These are phyloP conservation scores for Mercurialis annua DNA, from an alignment of 345 rosid species.

Conservation along the genomic window DNA sequence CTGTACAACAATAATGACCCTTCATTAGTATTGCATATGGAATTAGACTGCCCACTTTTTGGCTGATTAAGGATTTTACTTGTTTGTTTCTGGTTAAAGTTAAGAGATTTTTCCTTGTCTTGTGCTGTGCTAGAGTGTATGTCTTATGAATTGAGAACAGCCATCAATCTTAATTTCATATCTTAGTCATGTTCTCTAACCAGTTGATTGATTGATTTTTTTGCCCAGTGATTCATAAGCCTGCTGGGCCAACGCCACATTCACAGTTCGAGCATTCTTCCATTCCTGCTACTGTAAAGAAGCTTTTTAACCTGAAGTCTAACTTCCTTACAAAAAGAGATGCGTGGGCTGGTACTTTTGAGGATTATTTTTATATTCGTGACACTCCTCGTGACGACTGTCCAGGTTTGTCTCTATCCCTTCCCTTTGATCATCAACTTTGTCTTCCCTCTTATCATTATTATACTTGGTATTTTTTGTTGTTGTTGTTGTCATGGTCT, in stretches of 20 bases:
- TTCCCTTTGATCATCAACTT: no score
- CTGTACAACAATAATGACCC: no score
- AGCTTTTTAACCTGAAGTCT: slow-evolving; percentile 81
- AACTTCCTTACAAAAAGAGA: slow-evolving; percentile 95
- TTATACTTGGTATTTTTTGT: neutral
- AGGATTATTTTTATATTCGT: slow-evolving; percentile 64
- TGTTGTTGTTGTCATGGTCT: neutral
- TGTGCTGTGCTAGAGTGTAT: no score
- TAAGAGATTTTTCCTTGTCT: no score
- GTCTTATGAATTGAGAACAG: no score
- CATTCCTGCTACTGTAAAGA: slow-evolving; percentile 93
- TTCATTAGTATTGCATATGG: no score
- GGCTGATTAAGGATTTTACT: no score
- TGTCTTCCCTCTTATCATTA: slow-evolving; percentile 20
- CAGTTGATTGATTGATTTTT: slow-evolving; percentile 5
- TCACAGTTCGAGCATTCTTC: slow-evolving; percentile 96
- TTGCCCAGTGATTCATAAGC: slow-evolving; percentile 77
- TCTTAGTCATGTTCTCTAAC: neutral
- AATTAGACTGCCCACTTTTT: no score
- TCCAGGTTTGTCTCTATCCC: slow-evolving; percentile 58
- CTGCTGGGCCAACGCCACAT: slow-evolving; percentile 73
- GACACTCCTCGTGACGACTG: slow-evolving; percentile 86
- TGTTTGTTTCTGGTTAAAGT: no score
- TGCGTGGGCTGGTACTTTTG: slow-evolving; percentile 99
- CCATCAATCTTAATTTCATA: neutral